Conservation (phyloP, 2,329 filamentous ascomycete species). For the Zarea fungicola region DNA sequence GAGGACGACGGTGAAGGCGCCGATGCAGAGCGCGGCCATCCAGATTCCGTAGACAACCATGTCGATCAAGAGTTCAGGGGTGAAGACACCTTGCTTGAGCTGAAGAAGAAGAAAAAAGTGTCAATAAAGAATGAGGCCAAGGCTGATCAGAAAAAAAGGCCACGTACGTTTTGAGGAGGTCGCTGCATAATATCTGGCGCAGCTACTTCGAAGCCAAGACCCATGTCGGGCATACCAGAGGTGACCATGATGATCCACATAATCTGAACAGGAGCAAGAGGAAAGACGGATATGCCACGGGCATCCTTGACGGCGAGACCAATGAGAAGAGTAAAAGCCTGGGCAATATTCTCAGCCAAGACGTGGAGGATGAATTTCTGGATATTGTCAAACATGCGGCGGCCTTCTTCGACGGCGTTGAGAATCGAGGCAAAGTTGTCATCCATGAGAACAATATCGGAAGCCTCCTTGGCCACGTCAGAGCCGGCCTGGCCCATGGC, state of each 20-base stretch:
- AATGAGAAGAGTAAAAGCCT: slow-evolving; percentile 62
- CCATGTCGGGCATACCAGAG: slow-evolving; percentile 69
- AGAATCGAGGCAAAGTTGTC: slow-evolving; percentile 70
- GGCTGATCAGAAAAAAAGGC: too few relatives aligned
- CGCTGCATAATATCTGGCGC: slow-evolving; percentile 63
- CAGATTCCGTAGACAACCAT: slow-evolving; percentile 63
- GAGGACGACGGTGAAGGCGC: slow-evolving; percentile 47
- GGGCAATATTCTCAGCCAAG: slow-evolving; percentile 63
- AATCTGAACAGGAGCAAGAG: slow-evolving; percentile 67
- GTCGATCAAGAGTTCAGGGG: slow-evolving; percentile 57
- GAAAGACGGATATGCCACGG: slow-evolving; percentile 61
- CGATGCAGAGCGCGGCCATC: slow-evolving; percentile 56
- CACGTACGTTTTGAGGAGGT: slow-evolving; percentile 57
- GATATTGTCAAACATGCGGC: slow-evolving; percentile 68
- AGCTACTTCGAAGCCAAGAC: slow-evolving; percentile 65
- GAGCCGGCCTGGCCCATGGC: slow-evolving; percentile 64
- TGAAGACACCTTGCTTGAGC: slow-evolving; percentile 54
- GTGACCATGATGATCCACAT: slow-evolving; percentile 79
- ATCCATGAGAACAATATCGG: slow-evolving; percentile 63
- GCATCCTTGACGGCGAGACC: slow-evolving; percentile 66
- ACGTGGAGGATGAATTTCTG: slow-evolving; percentile 67
- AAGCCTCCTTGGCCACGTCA: slow-evolving; percentile 65
- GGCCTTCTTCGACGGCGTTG: slow-evolving; percentile 65
- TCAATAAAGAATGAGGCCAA: too few relatives aligned
- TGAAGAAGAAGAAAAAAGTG: too few relatives aligned